Evolutionary conservation across 352 stramenopile species (phyloP), one percentile per base, ranked within the genome.

Genomic region (Aphanomyces cochlioides): DNA sequence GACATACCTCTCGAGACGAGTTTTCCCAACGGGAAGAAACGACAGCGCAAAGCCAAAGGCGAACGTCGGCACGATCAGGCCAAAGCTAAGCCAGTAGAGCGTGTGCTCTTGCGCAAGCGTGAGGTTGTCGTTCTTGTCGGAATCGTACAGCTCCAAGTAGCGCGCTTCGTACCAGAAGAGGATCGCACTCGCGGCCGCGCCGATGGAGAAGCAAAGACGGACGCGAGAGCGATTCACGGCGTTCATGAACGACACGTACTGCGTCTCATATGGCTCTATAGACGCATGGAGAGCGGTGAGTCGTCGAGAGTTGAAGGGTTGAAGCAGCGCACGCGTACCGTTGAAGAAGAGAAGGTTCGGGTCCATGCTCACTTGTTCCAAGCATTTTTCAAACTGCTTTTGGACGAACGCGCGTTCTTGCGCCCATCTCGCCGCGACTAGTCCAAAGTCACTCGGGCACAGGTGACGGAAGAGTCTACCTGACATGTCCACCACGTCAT

Each of bases 141-240:
- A 17, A 15, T 79, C 67, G 80, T 81, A 92, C 53, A 81, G 81
- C 40, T 78, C 47, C 17, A 75, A 68, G 28, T 37, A 13, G 15
- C 69, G 64, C 69, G 67, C 84, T 56, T 90, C 83, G 63, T 81
- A 85, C 60, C 74, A 47, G 69, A 89, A 92, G 67, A 89, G 83
- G 10, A 77, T 48, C 8, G 71, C 67, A n/a, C 88, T 79, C 15
- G 82, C 75, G 43, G 84, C 66, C 37, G 88, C 77, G 4, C 77
- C 79, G 63, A 92, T 82, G 37, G 71, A 70, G 54, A 89, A 91
- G 63, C 81, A 86, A 6, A 82, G 72, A 34, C 85, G 85, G 57
- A 92, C 82, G 50, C 85, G 83, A 21, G 72, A 43, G 3, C 87
- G 56, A 0, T 77, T 85, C n/a, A 82, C 74, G 5, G 77, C 72